A percentile compares a stretch with the other conserved stretches of the same genome.
These are phyloP conservation scores for Colletotrichum sp. DNA, from an alignment of 2,329 filamentous ascomycete genomes.

Conservation along the genomic window DNA sequence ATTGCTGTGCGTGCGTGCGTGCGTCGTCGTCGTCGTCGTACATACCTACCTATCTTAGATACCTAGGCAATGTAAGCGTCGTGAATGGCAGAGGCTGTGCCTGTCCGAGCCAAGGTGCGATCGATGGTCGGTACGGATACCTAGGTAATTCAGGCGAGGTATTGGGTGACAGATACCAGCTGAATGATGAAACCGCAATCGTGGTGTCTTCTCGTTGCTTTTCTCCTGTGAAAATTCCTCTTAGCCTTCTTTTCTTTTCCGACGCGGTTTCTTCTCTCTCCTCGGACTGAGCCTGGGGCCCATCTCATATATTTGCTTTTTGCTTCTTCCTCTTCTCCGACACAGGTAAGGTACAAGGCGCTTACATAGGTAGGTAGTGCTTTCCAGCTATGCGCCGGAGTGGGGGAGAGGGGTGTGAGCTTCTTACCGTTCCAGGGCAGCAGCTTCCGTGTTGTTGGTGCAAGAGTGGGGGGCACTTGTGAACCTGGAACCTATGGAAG, in stretches of 20 bases:
- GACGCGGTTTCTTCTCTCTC: not conserved
- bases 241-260: not conserved
- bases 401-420: not conserved
- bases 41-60: too few species aligned
- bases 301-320: not conserved
- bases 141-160: not conserved
- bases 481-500: not conserved
- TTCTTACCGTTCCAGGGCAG: not conserved
- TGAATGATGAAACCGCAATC: not conserved
- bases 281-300: not conserved
- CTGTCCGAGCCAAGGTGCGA: not conserved
- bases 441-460: constrained; percentile 14
- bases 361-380: not conserved
- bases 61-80: not conserved
- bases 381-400: not conserved
- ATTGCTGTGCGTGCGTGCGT: not conserved
- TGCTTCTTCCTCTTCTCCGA: not conserved
- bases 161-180: not conserved
- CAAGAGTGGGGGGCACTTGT: not conserved
- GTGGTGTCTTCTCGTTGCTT: not conserved
- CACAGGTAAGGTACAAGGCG: not conserved
- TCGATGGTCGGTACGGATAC: not conserved
- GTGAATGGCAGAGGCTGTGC: constrained; percentile 8
- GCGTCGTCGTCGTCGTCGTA: not conserved
- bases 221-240: not conserved